Conservation (phyloP, 1,284 basidiomycete species). For the Exobasidium cylindrosporum region DNA sequence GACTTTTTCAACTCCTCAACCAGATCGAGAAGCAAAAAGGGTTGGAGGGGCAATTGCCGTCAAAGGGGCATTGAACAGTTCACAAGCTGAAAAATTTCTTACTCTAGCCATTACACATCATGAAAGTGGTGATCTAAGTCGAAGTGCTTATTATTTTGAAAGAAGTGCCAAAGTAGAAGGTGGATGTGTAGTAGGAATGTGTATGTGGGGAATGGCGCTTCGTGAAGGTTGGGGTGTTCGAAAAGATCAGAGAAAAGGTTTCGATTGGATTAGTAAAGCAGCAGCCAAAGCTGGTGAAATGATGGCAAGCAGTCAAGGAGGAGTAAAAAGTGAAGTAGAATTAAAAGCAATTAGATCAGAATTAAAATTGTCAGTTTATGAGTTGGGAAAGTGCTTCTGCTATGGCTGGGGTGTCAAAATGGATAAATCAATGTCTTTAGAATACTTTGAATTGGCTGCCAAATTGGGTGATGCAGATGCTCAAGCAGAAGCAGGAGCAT, state of each 20-base stretch:
- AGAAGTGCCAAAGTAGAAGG: conserved; percentile 71
- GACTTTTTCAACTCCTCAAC: background rate
- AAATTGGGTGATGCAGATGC: conserved; percentile 80
- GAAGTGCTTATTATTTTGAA: conserved; percentile 76
- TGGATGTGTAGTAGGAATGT: conserved; percentile 82
- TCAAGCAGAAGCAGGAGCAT: conserved; percentile 73
- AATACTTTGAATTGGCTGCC: conserved; percentile 77
- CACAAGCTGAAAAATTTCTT: conserved; percentile 41
- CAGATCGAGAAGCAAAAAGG: background rate
- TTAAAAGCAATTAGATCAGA: conserved; percentile 64
- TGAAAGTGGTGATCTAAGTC: conserved; percentile 70
- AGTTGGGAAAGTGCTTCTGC: conserved; percentile 86
- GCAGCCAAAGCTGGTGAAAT: conserved; percentile 77
- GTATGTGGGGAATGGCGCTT: conserved; percentile 85
- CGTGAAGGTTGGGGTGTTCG: conserved; percentile 82
- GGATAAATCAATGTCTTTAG: conserved; percentile 66
- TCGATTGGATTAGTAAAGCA: conserved; percentile 76
- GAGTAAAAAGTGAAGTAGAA: conserved; percentile 54
- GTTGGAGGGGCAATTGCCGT: background rate
- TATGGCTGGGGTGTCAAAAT: conserved; percentile 83
- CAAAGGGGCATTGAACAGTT: conserved; percentile 9
- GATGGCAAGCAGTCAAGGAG: conserved; percentile 62
- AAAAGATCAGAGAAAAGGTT: conserved; percentile 66
- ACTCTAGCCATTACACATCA: conserved; percentile 71
- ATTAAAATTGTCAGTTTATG: conserved; percentile 81